These are phyloP conservation scores for Maudiozyma serrabonitensis DNA, from an alignment of 805 yeast genomes.

Conservation along the genomic window DNA sequence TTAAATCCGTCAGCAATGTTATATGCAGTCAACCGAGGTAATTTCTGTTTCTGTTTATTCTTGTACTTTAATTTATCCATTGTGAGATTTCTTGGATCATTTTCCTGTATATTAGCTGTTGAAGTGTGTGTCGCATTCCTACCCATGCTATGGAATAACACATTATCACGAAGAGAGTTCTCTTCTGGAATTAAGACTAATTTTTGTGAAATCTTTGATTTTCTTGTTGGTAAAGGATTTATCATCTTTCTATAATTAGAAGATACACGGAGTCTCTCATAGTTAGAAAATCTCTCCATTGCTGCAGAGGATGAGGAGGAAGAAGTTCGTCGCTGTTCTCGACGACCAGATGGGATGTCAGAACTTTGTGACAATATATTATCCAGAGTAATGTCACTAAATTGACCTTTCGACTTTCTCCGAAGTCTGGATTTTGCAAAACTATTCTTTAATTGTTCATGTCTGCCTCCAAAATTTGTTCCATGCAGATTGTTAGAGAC, in stretches of 20 bases:
- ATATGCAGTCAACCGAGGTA: conserved; percentile 86
- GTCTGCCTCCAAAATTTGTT: not conserved
- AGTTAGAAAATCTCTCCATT: conserved; percentile 12
- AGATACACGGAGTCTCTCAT: conserved; percentile 9
- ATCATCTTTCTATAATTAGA: conserved; percentile 16
- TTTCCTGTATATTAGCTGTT: not conserved
- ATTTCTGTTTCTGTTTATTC: conserved; percentile 32
- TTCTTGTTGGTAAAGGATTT: conserved; percentile 43
- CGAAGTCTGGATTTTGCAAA: not conserved
- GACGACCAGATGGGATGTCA: conserved; percentile 72
- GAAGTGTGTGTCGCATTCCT: not conserved
- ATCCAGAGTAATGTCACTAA: conserved; percentile 74
- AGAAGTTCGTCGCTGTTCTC: conserved; percentile 35
- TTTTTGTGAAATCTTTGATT: conserved; percentile 78
- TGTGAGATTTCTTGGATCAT: not conserved
- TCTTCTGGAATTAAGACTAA: conserved; percentile 73
- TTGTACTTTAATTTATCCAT: conserved; percentile 1
- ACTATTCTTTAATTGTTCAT: not conserved
- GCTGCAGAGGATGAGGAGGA: conserved; percentile 18
- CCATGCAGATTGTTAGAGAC: not conserved
- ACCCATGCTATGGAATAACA: not conserved
- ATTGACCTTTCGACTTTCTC: conserved; percentile 30
- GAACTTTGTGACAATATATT: conserved; percentile 67
- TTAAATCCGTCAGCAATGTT: conserved; percentile 77
- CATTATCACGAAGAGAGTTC: conserved; percentile 1